Evolutionary conservation across 495 filamentous ascomycete species (phyloP).

Genomic region (Tuber umbilicatum): DNA sequence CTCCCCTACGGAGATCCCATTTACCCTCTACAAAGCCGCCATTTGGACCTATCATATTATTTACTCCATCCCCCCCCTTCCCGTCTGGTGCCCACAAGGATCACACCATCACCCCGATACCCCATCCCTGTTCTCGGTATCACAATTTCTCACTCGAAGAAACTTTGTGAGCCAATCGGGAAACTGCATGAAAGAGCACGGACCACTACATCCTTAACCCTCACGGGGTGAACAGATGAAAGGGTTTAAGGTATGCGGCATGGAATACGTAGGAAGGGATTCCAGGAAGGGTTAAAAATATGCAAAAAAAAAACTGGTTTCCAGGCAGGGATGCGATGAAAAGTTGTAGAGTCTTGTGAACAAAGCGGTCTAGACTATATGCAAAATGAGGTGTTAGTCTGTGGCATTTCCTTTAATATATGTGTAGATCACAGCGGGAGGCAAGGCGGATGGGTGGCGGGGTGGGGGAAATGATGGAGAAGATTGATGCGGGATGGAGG

Average conservation of each 20-base stretch:
- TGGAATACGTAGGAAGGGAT: not conserved
- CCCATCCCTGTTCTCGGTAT: not conserved
- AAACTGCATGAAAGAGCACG: constrained; percentile 2
- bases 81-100: not conserved
- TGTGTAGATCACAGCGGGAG: not conserved
- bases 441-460: not conserved
- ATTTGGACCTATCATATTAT: not conserved
- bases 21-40: not conserved
- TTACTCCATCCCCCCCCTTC: not conserved
- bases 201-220: not conserved
- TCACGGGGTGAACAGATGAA: not conserved
- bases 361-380: not conserved
- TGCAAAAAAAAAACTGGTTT: not conserved
- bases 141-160: not conserved
- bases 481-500: not conserved
- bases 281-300: constrained; percentile 4
- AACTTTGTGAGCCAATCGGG: not conserved
- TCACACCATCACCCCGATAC: not conserved
- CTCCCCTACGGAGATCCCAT: not conserved
- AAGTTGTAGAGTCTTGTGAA: not conserved
- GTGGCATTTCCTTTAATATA: not conserved
- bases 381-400: not conserved
- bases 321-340: constrained; percentile 1
- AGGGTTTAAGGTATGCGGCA: not conserved
- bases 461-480: not conserved